These are phyloP conservation scores for Kazachstania sp. DNA, from an alignment of 1,139 yeast species.

Conservation along the genomic window DNA sequence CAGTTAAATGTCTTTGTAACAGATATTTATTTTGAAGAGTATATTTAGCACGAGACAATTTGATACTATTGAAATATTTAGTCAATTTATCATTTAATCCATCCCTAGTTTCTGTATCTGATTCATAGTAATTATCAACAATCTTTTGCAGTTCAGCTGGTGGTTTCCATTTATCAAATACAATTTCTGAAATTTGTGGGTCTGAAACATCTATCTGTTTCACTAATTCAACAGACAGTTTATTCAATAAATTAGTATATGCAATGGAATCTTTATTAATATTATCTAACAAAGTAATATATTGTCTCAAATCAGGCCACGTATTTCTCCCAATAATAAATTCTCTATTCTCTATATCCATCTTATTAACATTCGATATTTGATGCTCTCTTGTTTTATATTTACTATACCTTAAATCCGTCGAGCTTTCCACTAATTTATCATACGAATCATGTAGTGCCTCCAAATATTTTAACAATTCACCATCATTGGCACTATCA, in stretches of 20 bases:
- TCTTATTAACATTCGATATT: slow-evolving; percentile 5
- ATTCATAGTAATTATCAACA: slow-evolving; percentile 17
- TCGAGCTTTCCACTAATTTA: slow-evolving; percentile 10
- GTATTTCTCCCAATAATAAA: background rate
- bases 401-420: slow-evolving; percentile 17
- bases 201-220: slow-evolving; percentile 22
- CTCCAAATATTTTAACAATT: slow-evolving; percentile 9
- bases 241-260: slow-evolving; percentile 21
- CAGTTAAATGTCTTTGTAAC: slow-evolving; percentile 17
- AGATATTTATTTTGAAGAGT: slow-evolving; percentile 26
- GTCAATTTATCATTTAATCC: slow-evolving; percentile 13
- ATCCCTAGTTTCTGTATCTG: slow-evolving; percentile 1
- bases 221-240: slow-evolving; percentile 23
- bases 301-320: slow-evolving; percentile 9
- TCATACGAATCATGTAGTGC: slow-evolving; percentile 9
- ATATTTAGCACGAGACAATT: slow-evolving; percentile 27
- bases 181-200: slow-evolving; percentile 14
- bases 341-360: slow-evolving; percentile 1
- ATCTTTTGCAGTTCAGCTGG: slow-evolving; percentile 17
- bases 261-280: slow-evolving; percentile 17
- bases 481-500: slow-evolving; percentile 13
- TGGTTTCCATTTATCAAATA: slow-evolving; percentile 20
- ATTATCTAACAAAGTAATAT: slow-evolving; percentile 12
- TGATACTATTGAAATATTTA: slow-evolving; percentile 22
- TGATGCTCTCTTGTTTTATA: slow-evolving; percentile 18